Evolutionary conservation across 441 rosid genomes (phyloP), one percentile per base, ranked within the genome.

Genomic region (Euphorbia schlechtendalii): DNA sequence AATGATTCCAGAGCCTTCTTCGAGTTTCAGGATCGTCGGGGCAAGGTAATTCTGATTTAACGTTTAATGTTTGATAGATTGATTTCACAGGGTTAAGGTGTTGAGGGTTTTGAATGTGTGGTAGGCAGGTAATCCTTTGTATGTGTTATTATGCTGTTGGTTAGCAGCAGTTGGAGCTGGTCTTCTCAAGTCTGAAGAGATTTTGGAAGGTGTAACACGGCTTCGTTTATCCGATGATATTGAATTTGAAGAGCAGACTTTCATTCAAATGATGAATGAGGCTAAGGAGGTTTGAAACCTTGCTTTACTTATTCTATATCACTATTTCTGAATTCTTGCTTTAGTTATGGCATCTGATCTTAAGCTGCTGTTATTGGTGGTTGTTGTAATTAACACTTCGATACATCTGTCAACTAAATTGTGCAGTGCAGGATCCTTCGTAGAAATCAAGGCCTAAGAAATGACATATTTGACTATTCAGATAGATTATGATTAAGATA

Each of bases 131-230:
- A 93, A 93, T 27, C 93, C 99, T 21, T 76, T 93, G 86, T 82
- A 87, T 79, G 99, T 90, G 69, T 82, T 90, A 59, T 72, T 93
- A 17, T 88, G 97, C 74, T 90, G 99, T 77, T 93, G 97, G 97
- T 77, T 84, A 65, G 89, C 99, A 21, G 99, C 96, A 54, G 88
- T 88, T 3, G 96, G 99, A 61, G 99, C 97, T 63, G 99, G 99
- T 58, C 88, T 93, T 66, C 80, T 93, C 48, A 93, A 90, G 76
- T 90, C 97, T 18, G 97, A 90, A 74, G 96, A 90, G 80, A 88
- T 93, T 45, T 75, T 88, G 67, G 97, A 86, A 53, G 95, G 95
- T 32, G 96, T 79, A n/a, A 84, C 91, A 0, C 80, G 97, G 70
- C 92, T 93, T 76, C 84, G 89, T 61, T 59, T 93, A 68, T 87